Percentiles rank a stretch among this genome's conserved stretches.
phyloP scores from a whole-genome alignment of 139 green algal species.

The Pseudopediastrum boryanum region DNA sequence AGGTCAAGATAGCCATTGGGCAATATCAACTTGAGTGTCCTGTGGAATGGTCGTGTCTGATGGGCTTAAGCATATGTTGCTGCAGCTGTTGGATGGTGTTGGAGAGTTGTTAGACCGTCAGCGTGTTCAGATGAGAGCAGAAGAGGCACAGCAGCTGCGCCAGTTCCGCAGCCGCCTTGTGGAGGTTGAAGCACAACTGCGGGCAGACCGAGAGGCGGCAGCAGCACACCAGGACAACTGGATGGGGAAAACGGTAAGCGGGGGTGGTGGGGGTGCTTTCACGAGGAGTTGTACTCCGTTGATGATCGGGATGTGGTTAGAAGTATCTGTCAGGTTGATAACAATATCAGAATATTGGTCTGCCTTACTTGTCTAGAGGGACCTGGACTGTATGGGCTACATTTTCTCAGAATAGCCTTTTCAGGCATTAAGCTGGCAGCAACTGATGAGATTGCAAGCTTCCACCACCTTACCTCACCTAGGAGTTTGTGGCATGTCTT shows the following conservation, averaged over 20 bases:
- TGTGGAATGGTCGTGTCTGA: too few relatives aligned
- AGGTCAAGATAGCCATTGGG: too few relatives aligned
- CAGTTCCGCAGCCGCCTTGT: constrained; percentile 18
- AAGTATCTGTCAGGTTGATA: neutral
- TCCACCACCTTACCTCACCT: too few relatives aligned
- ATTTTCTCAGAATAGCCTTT: too few relatives aligned
- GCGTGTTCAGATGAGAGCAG: constrained; percentile 24
- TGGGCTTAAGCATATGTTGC: too few relatives aligned
- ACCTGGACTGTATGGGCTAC: neutral
- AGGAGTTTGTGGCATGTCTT: too few relatives aligned
- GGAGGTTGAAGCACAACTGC: constrained; percentile 33
- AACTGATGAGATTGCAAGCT: too few relatives aligned
- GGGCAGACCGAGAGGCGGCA: constrained; percentile 1
- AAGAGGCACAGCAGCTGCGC: constrained; percentile 33
- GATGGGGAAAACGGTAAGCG: constrained; percentile 18
- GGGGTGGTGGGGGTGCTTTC: neutral
- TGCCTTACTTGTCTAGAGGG: neutral
- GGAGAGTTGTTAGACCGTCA: constrained; percentile 29
- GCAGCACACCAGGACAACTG: constrained; percentile 22
- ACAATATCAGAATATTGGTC: neutral
- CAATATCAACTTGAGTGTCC: too few relatives aligned
- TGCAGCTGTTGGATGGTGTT: constrained; percentile 18
- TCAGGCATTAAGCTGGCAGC: too few relatives aligned
- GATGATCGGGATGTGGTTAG: neutral
- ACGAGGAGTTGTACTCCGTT: neutral